A percentile compares a stretch with the other conserved stretches of the same genome.
These are phyloP conservation scores for Haemoproteus tartakovskyi DNA, from an alignment of 169 alveolate genomes.

Conservation along the genomic window DNA sequence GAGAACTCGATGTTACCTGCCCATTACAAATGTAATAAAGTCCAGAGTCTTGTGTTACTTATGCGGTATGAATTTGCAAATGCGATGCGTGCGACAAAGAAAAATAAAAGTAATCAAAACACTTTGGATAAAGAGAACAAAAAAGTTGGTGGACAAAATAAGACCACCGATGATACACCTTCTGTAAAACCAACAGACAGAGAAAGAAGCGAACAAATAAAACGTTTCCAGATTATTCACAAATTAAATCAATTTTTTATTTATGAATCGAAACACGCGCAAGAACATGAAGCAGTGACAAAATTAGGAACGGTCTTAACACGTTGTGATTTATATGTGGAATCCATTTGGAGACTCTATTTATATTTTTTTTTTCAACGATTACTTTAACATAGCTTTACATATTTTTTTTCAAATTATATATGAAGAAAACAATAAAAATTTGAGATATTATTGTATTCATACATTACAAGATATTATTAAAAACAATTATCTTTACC, in stretches of 20 bases:
- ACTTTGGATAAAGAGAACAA: neutral
- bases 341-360: slow-evolving; percentile 30
- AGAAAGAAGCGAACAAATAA: neutral
- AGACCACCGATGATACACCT: neutral
- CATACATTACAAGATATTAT: slow-evolving; percentile 45
- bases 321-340: slow-evolving; percentile 33
- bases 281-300: slow-evolving; percentile 10
- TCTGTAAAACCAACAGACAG: neutral
- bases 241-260: slow-evolving; percentile 1
- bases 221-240: too few species aligned
- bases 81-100: neutral
- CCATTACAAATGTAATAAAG: slow-evolving; percentile 3
- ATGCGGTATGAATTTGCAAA: slow-evolving; percentile 16
- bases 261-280: slow-evolving; percentile 28
- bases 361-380: slow-evolving; percentile 56
- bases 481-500: slow-evolving; percentile 40
- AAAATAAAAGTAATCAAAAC: neutral
- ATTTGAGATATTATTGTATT: slow-evolving; percentile 58
- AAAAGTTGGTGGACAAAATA: neutral
- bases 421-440: slow-evolving; percentile 51
- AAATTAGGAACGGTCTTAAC: neutral
- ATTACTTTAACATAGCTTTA: slow-evolving; percentile 20
- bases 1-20: slow-evolving; percentile 5
- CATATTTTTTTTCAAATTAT: slow-evolving; percentile 42
- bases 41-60: slow-evolving; percentile 19